Base-by-base conservation (phyloP, 192 early-diverging fungal genomes). In the Lobulomyces angularis region DNA sequence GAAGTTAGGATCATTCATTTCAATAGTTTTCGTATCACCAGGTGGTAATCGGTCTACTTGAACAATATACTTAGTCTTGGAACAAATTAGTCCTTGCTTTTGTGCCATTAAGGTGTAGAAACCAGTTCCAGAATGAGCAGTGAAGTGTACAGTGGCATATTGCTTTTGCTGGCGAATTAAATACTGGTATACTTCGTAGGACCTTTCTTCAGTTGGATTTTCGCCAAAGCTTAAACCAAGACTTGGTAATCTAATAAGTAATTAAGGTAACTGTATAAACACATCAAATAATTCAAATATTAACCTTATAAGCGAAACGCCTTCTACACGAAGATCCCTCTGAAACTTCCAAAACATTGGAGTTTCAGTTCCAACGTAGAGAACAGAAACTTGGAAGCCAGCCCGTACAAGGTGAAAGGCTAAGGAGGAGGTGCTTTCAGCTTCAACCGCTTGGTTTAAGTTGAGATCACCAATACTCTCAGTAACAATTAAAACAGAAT, bases 21-120 rank as follows among this genome's bases (percentile, higher is more conserved):
- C 38, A 12, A 59, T 5, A 16, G 35, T 29, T 18, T 44, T 54
- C 5, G 27, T 22, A 8, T 23, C 24, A 25, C 46, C 41, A 9
- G 34, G 14, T 26, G 40, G 18, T 16, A 50, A 39, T 1, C 29
- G 12, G 43, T 59, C 58, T 8, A 58, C 40, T 3, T 34, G 23
- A 37, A 61, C 57, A 31, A 55, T 37, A 37, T 44, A 58, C 11
- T 53, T 41, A 1, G 58, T 56, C 24, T 50, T 41, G 3, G 55
- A 47, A 31, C 58, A 59, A 11, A 51, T 37, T 20, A 55, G 55
- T 4, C 58, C 58, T 27, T 59, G 58, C 4, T 14, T 14, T 18
- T 59, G 51, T 27, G 51, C 45, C 18, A 49, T 22, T 11, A 59
- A 48, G 16, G 51, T 56, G 43, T 50, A 59, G 54, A 57, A 59